These are phyloP conservation scores for Pogostemon cablin DNA, from an alignment of 257 asterid genomes.

Conservation along the genomic window DNA sequence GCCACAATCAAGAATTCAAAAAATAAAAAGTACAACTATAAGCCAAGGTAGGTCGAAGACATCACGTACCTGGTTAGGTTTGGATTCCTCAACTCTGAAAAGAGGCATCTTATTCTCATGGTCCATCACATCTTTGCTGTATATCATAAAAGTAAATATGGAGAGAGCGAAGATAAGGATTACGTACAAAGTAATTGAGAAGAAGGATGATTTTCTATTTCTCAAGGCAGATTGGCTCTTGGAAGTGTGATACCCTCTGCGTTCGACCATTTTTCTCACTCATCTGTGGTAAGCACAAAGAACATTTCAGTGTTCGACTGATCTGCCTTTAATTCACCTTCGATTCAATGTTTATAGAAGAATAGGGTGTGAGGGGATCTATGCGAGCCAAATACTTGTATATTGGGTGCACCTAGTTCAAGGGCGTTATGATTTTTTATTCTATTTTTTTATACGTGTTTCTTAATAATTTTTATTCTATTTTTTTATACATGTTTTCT, in stretches of 20 bases:
- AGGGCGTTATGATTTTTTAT: too few species aligned
- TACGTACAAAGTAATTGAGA: slow-evolving; percentile 53
- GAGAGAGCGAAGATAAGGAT: slow-evolving; percentile 64
- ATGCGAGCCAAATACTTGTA: not conserved
- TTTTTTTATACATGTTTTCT: too few species aligned
- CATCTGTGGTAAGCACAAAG: slow-evolving; percentile 28
- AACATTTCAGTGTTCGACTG: slow-evolving; percentile 9
- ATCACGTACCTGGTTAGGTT: slow-evolving; percentile 44
- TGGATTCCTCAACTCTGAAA: slow-evolving; percentile 36
- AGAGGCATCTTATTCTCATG: slow-evolving; percentile 49
- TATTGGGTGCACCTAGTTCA: too few species aligned
- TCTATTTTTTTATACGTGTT: too few species aligned
- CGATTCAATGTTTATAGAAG: not conserved
- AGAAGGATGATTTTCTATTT: slow-evolving; percentile 49
- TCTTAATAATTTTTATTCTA: too few species aligned
- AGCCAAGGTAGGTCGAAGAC: not conserved
- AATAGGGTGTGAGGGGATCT: not conserved
- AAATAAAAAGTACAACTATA: not conserved
- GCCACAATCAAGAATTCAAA: not conserved
- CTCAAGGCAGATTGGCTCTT: slow-evolving; percentile 38
- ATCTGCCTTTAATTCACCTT: not conserved
- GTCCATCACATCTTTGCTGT: slow-evolving; percentile 60
- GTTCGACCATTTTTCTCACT: slow-evolving; percentile 47
- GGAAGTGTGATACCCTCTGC: slow-evolving; percentile 41
- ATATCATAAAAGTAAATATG: slow-evolving; percentile 57